phyloP scores from a whole-genome alignment of 192 early-diverging fungal species.

The Umbelopsis sp. region DNA sequence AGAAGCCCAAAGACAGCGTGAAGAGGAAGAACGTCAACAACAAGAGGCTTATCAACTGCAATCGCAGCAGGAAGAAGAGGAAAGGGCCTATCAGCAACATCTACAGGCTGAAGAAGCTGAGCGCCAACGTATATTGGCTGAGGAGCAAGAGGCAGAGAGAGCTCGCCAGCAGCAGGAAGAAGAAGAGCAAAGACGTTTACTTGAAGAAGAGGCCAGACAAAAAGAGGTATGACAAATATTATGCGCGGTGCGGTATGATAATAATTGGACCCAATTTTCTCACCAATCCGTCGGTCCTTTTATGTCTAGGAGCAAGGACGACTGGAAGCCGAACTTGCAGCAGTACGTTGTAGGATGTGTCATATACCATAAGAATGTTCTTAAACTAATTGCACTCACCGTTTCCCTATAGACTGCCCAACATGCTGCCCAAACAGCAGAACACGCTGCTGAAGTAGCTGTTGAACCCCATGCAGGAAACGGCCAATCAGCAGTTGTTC shows the following conservation, averaged over 20 bases:
- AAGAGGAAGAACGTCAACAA: slow-evolving; percentile 24
- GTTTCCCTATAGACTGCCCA: background rate
- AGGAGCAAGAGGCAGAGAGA: slow-evolving; percentile 32
- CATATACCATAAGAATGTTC: background rate
- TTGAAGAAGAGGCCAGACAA: slow-evolving; percentile 46
- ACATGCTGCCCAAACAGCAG: slow-evolving; percentile 17
- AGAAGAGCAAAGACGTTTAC: slow-evolving; percentile 29
- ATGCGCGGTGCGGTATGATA: too few species aligned
- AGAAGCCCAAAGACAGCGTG: slow-evolving; percentile 22
- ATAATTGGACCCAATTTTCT: too few species aligned
- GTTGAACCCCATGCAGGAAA: slow-evolving; percentile 7
- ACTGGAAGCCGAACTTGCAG: slow-evolving; percentile 21
- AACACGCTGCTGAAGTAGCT: slow-evolving; percentile 25
- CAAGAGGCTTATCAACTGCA: slow-evolving; percentile 34
- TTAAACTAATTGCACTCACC: background rate
- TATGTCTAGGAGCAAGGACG: slow-evolving; percentile 6
- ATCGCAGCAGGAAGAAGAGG: slow-evolving; percentile 10
- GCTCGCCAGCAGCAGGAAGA: slow-evolving; percentile 37
- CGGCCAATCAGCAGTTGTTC: slow-evolving; percentile 61
- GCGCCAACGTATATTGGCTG: background rate
- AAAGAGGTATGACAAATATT: slow-evolving; percentile 30
- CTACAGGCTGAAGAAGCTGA: slow-evolving; percentile 38
- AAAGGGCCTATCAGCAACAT: slow-evolving; percentile 25
- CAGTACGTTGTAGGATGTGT: background rate
- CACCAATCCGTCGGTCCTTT: too few species aligned